phyloP scores from a whole-genome alignment of 805 yeast genomes.

The Pichia paraexigua region DNA sequence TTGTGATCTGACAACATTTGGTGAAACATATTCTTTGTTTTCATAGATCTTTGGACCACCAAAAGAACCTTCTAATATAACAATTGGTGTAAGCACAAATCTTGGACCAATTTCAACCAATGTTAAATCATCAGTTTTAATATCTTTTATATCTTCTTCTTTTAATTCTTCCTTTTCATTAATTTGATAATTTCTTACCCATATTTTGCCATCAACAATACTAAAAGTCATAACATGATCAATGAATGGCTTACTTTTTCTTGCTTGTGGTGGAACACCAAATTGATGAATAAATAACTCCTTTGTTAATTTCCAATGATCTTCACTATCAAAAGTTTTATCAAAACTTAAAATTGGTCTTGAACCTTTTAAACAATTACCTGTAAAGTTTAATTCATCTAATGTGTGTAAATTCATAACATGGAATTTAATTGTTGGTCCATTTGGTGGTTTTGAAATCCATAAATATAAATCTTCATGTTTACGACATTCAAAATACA shows the following conservation, averaged over 20 bases:
- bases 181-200: slow-evolving; percentile 95
- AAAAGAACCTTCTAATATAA: slow-evolving; percentile 91
- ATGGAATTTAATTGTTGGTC: slow-evolving; percentile 91
- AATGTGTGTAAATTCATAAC: slow-evolving; percentile 92
- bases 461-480: slow-evolving; percentile 92
- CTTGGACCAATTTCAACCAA: slow-evolving; percentile 96
- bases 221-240: slow-evolving; percentile 94
- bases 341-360: slow-evolving; percentile 92
- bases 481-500: slow-evolving; percentile 93
- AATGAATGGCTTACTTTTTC: slow-evolving; percentile 88
- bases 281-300: slow-evolving; percentile 76
- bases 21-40: slow-evolving; percentile 93
- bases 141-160: slow-evolving; percentile 9
- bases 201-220: slow-evolving; percentile 85
- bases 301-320: slow-evolving; percentile 66
- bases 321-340: slow-evolving; percentile 59
- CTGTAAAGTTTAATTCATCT: slow-evolving; percentile 93
- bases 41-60: slow-evolving; percentile 98
- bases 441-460: slow-evolving; percentile 95
- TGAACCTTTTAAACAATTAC: slow-evolving; percentile 92
- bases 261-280: slow-evolving; percentile 92
- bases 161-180: slow-evolving; percentile 51
- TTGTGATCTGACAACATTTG: slow-evolving; percentile 92
- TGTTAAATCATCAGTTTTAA: slow-evolving; percentile 48
- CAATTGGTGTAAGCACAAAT: slow-evolving; percentile 84